Base-by-base conservation (phyloP, 805 yeast genomes). In the Metschnikowia noctiluminum region DNA sequence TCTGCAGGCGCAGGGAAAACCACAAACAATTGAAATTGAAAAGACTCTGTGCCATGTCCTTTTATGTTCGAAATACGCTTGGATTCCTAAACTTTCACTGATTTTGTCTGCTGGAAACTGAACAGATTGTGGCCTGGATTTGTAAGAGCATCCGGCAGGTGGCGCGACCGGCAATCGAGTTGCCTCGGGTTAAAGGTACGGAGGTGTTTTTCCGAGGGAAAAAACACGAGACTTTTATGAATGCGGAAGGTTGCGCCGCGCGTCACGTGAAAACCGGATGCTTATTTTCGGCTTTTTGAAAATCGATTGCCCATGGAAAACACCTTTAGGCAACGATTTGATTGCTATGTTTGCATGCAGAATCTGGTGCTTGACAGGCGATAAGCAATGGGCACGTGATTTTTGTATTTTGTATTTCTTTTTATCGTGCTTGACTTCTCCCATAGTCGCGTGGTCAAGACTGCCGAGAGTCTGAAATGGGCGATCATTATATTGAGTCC, bases 81-180 rank as follows among this genome's bases (percentile, higher is more conserved):
- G 31, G 9, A 15, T 11, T 42, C 1, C 9, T 28, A 15, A 21
- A 35, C 15, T 27, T 39, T 16, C 13, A 38, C 11, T 28, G 15
- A 14, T 10, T 30, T 30, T 30, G 32, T 30, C 12, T 21, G 21
- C 21, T 21, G 21, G 4, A 21, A 21, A 21, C 21, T 21, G 21
- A 21, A 21, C 21, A 21, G 21, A 21, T 21, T 21, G 32, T 30
- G 12, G 32, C 13, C 36, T 35, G 40, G 40, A 13, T 15, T 12
- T 35, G 37, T 45, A 45, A 45, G 49, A 35, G 49, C 49, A 45
- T 45, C 14, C 21, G 15, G 35, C 30, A 9, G 15, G 6, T 13
- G 15, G 28, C 39, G 44, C 49, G 41, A 31, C 26, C 43, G 21
- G 21, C 21, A 21, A 21, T 21, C 21, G 21, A 21, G 21, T 21